These are phyloP conservation scores for Podospora comata DNA, from an alignment of 495 filamentous ascomycete genomes.

Conservation along the genomic window DNA sequence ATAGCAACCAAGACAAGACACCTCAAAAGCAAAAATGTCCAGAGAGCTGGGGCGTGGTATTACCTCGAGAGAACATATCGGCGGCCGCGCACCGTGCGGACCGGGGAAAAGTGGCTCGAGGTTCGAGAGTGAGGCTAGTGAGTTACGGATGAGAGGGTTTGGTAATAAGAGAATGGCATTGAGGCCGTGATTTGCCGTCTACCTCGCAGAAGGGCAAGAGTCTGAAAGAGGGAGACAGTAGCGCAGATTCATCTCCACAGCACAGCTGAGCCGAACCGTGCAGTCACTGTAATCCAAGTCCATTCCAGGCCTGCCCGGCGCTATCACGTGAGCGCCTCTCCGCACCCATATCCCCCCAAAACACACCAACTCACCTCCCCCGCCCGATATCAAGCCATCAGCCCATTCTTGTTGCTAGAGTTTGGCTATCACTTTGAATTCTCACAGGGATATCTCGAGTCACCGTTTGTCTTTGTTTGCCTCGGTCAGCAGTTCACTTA, in stretches of 20 bases:
- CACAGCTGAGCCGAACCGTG: conserved; percentile 13
- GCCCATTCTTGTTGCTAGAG: not conserved
- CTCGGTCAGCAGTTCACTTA: not conserved
- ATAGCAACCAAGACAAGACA: not conserved
- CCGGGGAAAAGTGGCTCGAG: not conserved
- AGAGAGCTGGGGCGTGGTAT: conserved; percentile 8
- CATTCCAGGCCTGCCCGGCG: conserved; percentile 15
- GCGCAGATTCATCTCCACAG: conserved; percentile 21
- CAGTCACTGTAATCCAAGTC: conserved; percentile 14
- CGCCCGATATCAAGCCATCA: not conserved
- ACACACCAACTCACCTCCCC: not conserved
- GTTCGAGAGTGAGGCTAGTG: not conserved
- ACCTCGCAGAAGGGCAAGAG: not conserved
- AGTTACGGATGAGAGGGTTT: not conserved
- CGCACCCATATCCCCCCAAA: not conserved
- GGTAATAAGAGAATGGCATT: not conserved
- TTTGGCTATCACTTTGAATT: not conserved
- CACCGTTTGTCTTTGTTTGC: not conserved
- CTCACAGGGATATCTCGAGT: not conserved
- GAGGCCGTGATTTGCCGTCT: not conserved
- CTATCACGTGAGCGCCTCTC: conserved; percentile 20
- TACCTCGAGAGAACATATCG: conserved; percentile 24
- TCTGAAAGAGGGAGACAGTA: conserved; percentile 8
- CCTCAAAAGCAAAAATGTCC: not conserved
- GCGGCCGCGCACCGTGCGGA: not conserved